Conservation (phyloP, 306 rosid genomes). For the Vachellia collinsii region DNA sequence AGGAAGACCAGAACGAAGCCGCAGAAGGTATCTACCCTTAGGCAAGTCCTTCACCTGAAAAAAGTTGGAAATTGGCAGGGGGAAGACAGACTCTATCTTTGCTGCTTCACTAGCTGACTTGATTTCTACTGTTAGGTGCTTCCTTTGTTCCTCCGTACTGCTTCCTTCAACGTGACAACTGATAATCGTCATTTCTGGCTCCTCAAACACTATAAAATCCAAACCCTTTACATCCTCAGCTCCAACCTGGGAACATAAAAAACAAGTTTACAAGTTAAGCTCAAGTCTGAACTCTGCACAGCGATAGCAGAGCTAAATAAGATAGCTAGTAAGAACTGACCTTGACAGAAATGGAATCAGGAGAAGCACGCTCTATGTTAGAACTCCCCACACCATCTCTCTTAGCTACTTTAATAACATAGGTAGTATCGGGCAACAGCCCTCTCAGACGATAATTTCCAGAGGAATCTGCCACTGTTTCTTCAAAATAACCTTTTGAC, state of each 20-base stretch:
- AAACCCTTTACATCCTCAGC: constrained; percentile 78
- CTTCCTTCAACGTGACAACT: constrained; percentile 94
- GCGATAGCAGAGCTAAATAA: constrained; percentile 34
- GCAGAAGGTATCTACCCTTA: constrained; percentile 83
- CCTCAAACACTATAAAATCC: constrained; percentile 92
- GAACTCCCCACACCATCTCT: constrained; percentile 61
- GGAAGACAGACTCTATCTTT: constrained; percentile 71
- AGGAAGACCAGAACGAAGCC: constrained; percentile 71
- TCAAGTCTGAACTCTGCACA: constrained; percentile 33
- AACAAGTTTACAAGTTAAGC: constrained; percentile 21
- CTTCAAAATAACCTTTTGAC: constrained; percentile 91
- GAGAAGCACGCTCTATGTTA: constrained; percentile 91
- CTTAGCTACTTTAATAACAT: constrained; percentile 70
- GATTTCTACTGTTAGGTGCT: constrained; percentile 81
- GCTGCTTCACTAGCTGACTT: constrained; percentile 73
- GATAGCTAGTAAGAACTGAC: constrained; percentile 48
- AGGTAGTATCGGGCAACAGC: constrained; percentile 83
- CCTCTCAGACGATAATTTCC: constrained; percentile 94
- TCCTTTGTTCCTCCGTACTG: constrained; percentile 67
- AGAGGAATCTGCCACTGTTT: constrained; percentile 84
- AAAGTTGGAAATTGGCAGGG: constrained; percentile 89
- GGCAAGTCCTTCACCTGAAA: constrained; percentile 92
- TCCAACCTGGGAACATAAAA: constrained; percentile 67
- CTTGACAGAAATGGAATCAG: constrained; percentile 66
- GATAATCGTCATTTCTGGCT: constrained; percentile 86